phyloP scores from a whole-genome alignment of 2,329 filamentous ascomycete species.

The Incumbomyces lentus region DNA sequence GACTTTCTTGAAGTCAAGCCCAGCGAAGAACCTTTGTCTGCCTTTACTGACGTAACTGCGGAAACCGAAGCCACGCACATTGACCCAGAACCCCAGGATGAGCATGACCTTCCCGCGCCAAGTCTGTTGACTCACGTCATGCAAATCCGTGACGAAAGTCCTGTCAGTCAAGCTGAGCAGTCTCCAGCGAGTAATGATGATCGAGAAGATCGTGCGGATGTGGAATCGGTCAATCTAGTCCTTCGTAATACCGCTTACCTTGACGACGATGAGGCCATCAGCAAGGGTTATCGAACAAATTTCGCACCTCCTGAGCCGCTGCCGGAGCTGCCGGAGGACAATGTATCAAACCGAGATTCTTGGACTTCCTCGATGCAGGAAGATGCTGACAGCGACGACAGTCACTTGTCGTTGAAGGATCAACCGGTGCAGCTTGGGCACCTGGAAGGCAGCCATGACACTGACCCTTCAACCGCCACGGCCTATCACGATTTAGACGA shows the following conservation, averaged over 20 bases:
- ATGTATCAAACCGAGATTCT: constrained; percentile 9
- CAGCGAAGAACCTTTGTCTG: constrained; percentile 27
- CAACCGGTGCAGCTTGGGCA: neutral
- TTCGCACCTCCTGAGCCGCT: constrained; percentile 7
- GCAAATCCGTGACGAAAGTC: constrained; percentile 38
- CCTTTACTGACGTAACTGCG: constrained; percentile 49
- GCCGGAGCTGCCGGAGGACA: neutral
- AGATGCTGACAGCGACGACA: constrained; percentile 3
- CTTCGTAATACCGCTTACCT: constrained; percentile 36
- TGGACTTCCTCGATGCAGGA: constrained; percentile 20
- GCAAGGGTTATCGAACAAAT: constrained; percentile 29
- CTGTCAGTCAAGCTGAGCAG: constrained; percentile 29
- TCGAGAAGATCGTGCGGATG: constrained; percentile 31
- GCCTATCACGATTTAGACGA: constrained; percentile 12
- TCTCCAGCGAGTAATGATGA: constrained; percentile 25
- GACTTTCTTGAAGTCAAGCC: constrained; percentile 9
- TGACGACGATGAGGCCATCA: constrained; percentile 27
- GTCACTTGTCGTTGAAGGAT: neutral
- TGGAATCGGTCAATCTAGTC: constrained; percentile 48
- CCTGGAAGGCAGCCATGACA: neutral
- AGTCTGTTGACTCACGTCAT: constrained; percentile 40
- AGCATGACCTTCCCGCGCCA: constrained; percentile 25
- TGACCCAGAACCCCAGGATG: constrained; percentile 59
- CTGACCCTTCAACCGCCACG: neutral
- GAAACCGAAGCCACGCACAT: constrained; percentile 53